Percentiles rank a stretch among this genome's conserved stretches.
phyloP scores from a whole-genome alignment of 139 green algal species.

The Chlamydomonas sp. region DNA sequence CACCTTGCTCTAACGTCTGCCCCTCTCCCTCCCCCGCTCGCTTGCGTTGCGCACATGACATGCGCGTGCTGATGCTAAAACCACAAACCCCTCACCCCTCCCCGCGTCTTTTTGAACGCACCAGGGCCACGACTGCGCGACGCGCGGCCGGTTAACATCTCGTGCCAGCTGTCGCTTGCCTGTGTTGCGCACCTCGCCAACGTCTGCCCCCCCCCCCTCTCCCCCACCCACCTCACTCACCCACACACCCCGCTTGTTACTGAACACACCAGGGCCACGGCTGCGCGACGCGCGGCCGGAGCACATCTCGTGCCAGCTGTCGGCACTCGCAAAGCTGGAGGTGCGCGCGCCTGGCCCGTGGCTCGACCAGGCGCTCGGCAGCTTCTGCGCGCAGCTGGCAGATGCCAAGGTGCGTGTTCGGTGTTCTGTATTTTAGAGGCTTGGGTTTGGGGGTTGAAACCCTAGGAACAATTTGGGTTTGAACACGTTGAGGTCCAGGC shows the following conservation, averaged over 20 bases:
- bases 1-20: too few species aligned
- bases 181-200: too few species aligned
- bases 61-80: too few species aligned
- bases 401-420: too few species aligned
- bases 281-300: not conserved
- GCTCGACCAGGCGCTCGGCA: conserved; percentile 22
- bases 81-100: conserved; percentile 3
- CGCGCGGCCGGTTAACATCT: conserved; percentile 3
- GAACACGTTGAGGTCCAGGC: too few species aligned
- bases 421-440: too few species aligned
- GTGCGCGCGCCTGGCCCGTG: conserved; percentile 17
- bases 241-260: not conserved
- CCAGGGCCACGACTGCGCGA: conserved; percentile 4
- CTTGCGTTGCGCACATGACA: too few species aligned
- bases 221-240: too few species aligned
- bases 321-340: not conserved
- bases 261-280: conserved; percentile 1
- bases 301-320: conserved; percentile 10
- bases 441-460: too few species aligned
- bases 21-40: too few species aligned
- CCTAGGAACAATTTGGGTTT: too few species aligned
- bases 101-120: not conserved
- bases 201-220: too few species aligned
- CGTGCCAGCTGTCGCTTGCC: not conserved
- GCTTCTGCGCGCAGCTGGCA: conserved; percentile 20